Percentiles rank a stretch among this genome's conserved stretches.
phyloP scores from a whole-genome alignment of 2,329 filamentous ascomycete genomes.

The Boeremia lycopersici region DNA sequence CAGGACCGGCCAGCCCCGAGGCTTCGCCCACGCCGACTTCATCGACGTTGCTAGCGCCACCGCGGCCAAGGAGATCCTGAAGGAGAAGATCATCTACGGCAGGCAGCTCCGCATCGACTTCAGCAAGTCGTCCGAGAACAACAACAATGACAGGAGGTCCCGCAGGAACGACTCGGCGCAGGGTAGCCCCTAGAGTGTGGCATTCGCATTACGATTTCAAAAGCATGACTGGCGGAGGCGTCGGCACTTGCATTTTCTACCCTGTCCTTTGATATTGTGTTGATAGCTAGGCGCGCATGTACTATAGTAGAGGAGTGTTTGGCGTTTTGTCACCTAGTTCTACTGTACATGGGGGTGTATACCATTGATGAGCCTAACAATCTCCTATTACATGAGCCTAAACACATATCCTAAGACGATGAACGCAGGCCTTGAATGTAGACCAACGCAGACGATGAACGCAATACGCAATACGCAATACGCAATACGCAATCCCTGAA shows the following conservation, averaged over 20 bases:
- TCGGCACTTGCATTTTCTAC: constrained; percentile 16
- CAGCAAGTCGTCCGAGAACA: too few species aligned
- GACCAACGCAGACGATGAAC: too few species aligned
- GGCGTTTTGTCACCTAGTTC: constrained; percentile 38
- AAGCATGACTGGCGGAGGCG: not conserved
- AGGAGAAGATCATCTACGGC: constrained; percentile 66
- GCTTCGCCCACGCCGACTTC: constrained; percentile 87
- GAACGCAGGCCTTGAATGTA: too few species aligned
- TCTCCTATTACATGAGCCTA: too few species aligned
- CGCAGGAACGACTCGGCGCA: constrained; percentile 23
- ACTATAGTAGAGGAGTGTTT: constrained; percentile 37
- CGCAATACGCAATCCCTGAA: too few species aligned
- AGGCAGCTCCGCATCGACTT: constrained; percentile 71
- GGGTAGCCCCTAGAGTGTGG: constrained; percentile 9
- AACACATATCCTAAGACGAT: too few species aligned
- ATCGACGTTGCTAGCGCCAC: constrained; percentile 68
- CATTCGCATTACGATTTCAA: constrained; percentile 3
- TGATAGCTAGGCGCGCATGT: constrained; percentile 32
- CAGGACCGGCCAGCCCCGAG: constrained; percentile 77
- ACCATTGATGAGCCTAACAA: constrained; percentile 18
- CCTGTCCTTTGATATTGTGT: constrained; percentile 30
- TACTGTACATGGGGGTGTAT: constrained; percentile 22
- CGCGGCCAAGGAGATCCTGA: constrained; percentile 63
- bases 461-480: too few species aligned
- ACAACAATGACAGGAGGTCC: constrained; percentile 10